Conservation (phyloP, 345 rosid species). For the Lagerstroemia speciosa region DNA sequence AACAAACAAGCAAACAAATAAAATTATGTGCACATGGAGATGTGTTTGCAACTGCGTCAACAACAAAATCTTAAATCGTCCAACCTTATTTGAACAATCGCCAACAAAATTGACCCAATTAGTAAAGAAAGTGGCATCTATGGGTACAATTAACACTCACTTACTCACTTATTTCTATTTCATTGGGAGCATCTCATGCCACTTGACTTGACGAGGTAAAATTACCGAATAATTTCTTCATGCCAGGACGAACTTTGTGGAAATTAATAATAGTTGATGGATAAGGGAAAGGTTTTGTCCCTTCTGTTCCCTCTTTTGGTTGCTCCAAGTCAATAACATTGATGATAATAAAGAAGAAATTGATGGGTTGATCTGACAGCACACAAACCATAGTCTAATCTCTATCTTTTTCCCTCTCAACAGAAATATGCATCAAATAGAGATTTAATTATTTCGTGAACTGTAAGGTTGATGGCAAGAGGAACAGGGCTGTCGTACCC, state of each 20-base stretch:
- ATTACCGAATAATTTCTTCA: too few species aligned
- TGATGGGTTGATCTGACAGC: neutral
- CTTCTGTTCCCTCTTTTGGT: neutral
- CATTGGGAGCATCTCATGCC: too few species aligned
- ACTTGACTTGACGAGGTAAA: too few species aligned
- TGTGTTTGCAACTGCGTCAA: neutral
- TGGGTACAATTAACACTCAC: too few species aligned
- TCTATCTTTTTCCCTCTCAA: neutral
- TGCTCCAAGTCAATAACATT: neutral
- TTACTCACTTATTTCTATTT: too few species aligned
- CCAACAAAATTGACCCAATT: too few species aligned
- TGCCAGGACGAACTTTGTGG: neutral
- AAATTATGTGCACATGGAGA: neutral
- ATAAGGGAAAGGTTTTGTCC: slow-evolving; percentile 5
- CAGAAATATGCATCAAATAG: neutral
- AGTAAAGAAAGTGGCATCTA: too few species aligned
- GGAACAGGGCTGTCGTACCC: slow-evolving; percentile 32
- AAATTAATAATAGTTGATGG: slow-evolving; percentile 5
- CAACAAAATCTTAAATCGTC: too few species aligned
- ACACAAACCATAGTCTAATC: neutral
- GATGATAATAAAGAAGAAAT: neutral
- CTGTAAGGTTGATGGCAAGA: neutral
- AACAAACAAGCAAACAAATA: neutral
- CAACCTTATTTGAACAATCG: too few species aligned
- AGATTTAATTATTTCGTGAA: neutral